Base-by-base conservation (phyloP, 202 grass and related monocot species). In the Bolboschoenoplectus hybrid region DNA sequence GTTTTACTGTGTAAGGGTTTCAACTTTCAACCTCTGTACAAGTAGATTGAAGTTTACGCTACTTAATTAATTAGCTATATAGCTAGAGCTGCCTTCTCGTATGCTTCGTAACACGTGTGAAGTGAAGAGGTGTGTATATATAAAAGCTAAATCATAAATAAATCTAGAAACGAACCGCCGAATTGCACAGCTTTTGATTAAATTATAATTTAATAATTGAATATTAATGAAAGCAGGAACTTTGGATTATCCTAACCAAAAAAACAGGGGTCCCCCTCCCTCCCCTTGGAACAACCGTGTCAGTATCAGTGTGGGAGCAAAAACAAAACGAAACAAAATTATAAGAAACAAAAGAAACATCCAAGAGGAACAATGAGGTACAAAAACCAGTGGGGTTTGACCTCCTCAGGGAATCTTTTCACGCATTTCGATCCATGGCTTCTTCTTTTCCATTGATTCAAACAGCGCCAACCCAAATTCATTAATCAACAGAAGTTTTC, bases 141-240 rank as follows among this genome's bases (percentile, higher is more conserved):
- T 26, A 26, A 26, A 26, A 38, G 36, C 1, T 57, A 65, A 84
- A 71, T 41, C 60, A 2, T 38, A 81, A 83, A 38, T 70, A 84
- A 67, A 69, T 66, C 4, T 56, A 71, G 14, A 68, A 50, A 70
- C 32, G 47, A 84, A 84, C 32, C 81, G 81, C 81, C 81, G 81
- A 84, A 84, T 70, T 84, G 81, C 81, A 84, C 81, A 84, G 64
- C 81, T 84, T 84, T 84, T 70, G 32, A 84, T 84, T 84, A 56
- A 41, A 70, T 43, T 70, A 84, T 84, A 56, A 41, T 84, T 43
- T 70, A 84, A 84, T 84, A 84, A 84, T 53, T 17, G 12, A 83
- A 83, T 80, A 55, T 67, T 84, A 84, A 7, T 12, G 3, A 83
- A 66, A 83, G 62, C 43, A 67, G 47, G 17, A 83, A 20, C 81